A percentile compares a stretch with the other conserved stretches of the same genome.
Conservation (phyloP, 176 grass and related monocot genomes). For the Bonia amplexicaulis region DNA sequence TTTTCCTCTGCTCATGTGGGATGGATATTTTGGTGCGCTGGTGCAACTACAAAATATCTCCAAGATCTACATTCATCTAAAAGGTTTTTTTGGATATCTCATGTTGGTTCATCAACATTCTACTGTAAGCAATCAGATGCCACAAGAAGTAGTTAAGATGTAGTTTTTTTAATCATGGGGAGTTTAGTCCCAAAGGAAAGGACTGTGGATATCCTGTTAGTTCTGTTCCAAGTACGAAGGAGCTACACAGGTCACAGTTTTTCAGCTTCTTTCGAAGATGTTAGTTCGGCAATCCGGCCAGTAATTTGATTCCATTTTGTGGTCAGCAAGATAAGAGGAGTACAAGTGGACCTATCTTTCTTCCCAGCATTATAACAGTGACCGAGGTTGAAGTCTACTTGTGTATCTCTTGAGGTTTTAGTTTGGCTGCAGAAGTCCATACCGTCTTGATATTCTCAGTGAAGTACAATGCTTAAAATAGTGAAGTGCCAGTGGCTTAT, state of each 20-base stretch:
- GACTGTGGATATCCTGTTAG: background rate
- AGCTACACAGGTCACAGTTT: conserved; percentile 1
- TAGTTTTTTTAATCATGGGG: background rate
- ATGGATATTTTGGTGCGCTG: conserved; percentile 13
- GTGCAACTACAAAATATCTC: background rate
- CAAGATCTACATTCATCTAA: background rate
- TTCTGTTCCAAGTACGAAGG: background rate
- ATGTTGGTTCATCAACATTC: background rate
- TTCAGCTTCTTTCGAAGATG: conserved; percentile 7
- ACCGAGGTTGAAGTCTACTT: conserved; percentile 9
- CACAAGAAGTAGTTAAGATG: background rate
- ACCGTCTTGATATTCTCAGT: background rate
- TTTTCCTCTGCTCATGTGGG: background rate
- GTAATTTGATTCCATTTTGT: background rate
- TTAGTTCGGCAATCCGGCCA: background rate
- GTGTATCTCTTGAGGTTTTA: background rate
- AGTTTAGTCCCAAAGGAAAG: background rate
- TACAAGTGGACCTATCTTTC: background rate
- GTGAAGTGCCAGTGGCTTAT: background rate
- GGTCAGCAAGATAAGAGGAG: background rate
- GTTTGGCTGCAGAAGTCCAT: background rate
- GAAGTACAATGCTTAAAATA: background rate
- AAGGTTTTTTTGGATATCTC: background rate
- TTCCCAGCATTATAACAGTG: background rate
- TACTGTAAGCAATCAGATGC: background rate